A percentile compares a stretch with the other conserved stretches of the same genome.
Evolutionary conservation across 345 rosid genomes (phyloP).

Genomic region (Durio zibethinus): DNA sequence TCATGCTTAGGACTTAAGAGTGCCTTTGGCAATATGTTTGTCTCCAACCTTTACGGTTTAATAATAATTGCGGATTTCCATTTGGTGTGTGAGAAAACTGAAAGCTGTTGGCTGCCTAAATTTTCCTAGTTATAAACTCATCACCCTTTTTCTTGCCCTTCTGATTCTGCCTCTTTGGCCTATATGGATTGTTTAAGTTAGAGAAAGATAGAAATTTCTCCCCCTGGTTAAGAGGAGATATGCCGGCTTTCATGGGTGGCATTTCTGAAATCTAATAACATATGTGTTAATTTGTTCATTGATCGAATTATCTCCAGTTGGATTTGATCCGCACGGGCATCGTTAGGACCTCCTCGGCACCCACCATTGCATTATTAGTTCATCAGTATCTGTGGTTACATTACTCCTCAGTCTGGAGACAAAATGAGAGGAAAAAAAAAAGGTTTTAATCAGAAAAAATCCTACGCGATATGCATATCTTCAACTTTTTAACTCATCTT

Average conservation of each 20-base stretch:
- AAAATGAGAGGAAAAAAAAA: too few species aligned
- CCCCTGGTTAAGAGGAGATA: background rate
- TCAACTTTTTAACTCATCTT: too few species aligned
- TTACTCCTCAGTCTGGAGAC: too few species aligned
- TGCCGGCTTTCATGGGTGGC: background rate
- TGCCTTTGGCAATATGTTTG: background rate
- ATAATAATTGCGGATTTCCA: background rate
- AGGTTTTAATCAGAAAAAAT: too few species aligned
- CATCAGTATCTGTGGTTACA: too few species aligned
- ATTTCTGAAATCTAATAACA: too few species aligned
- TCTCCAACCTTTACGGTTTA: background rate
- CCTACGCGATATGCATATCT: too few species aligned
- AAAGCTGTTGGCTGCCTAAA: background rate
- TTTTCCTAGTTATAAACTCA: background rate
- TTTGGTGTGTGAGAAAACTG: background rate
- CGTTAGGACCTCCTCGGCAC: too few species aligned
- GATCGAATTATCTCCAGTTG: too few species aligned
- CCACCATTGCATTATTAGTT: too few species aligned
- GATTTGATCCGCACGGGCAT: too few species aligned
- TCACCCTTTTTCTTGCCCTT: background rate
- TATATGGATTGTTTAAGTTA: background rate
- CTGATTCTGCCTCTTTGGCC: background rate
- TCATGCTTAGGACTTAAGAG: background rate
- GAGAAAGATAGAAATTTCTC: background rate
- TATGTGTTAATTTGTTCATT: background rate